Base-by-base conservation (phyloP, 495 filamentous ascomycete genomes). In the Recurvomyces mirabilis region DNA sequence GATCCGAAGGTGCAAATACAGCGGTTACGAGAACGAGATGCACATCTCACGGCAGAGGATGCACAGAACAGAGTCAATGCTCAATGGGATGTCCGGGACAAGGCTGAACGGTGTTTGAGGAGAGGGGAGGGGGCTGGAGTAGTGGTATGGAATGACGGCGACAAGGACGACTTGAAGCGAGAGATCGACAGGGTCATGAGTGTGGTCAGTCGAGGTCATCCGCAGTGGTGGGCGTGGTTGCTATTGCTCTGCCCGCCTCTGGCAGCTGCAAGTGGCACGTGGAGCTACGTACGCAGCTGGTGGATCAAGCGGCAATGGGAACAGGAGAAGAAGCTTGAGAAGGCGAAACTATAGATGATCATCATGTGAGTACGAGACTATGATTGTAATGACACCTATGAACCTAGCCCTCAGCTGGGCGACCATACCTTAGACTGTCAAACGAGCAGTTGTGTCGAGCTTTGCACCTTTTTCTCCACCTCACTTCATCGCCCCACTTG, bases 131-230 rank as follows among this genome's bases (percentile, higher is more conserved):
- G 63, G 41, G 62, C 69, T 18, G 91, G 91, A 0, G 71, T 81
- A 11, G 83, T 94, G 31, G 73, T 96, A 12, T 81, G 78, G 79
- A 98, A 98, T 70, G 88, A 95, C 68, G 74, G 72, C 2, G 76
- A 69, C 19, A 76, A 64, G 56, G 76, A 74, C 28, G 74, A 85
- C 39, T 57, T 96, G 55, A 68, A 71, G 61, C 49, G 41, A 30
- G 78, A 85, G 57, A 64, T 96, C 1, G 62, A 65, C 41, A 65
- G 60, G 45, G 79, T 77, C 5, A 73, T 93, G 68, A 46, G 41
- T 11, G 73, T 68, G 49, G 65, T 94, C n/a, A 62, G 61, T 55
- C 68, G 44, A 42, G 60, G 61, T 18, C 86, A 82, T 64, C 81
- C 83, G 29, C 59, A 68, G 39, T 87, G 84, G 84, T 94, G 91